Percentiles rank a stretch among this genome's conserved stretches.
phyloP scores from a whole-genome alignment of 148 eudicot genomes.

The Diospyros lotus region DNA sequence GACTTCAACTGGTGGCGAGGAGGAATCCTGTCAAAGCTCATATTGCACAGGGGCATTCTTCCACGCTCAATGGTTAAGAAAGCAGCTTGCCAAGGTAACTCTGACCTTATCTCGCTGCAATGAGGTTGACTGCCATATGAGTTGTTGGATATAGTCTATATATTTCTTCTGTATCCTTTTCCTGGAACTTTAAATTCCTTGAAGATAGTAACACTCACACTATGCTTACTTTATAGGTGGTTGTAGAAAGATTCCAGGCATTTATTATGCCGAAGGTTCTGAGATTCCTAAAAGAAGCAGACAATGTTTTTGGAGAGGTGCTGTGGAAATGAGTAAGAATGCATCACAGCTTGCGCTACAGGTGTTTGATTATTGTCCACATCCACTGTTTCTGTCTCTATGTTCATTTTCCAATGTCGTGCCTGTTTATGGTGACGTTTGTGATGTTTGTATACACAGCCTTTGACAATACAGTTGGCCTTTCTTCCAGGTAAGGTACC shows the following conservation, averaged over 20 bases:
- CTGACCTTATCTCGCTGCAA: neutral
- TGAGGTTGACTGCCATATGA: neutral
- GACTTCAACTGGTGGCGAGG: slow-evolving; percentile 84
- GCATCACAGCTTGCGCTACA: slow-evolving; percentile 82
- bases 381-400: neutral
- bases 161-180: neutral
- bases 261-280: slow-evolving; percentile 60
- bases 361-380: slow-evolving; percentile 33
- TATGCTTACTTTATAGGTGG: slow-evolving; percentile 48
- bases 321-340: slow-evolving; percentile 77
- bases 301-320: slow-evolving; percentile 79
- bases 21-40: slow-evolving; percentile 60
- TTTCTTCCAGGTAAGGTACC: slow-evolving; percentile 67
- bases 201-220: neutral
- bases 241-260: slow-evolving; percentile 54
- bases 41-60: slow-evolving; percentile 60
- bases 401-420: neutral
- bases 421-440: slow-evolving; percentile 2
- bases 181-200: neutral
- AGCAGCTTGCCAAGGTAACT: slow-evolving; percentile 75
- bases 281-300: slow-evolving; percentile 78
- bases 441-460: neutral
- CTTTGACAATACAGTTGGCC: neutral
- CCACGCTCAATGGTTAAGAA: slow-evolving; percentile 56
- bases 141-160: neutral